Base-by-base conservation (phyloP, 306 rosid genomes). In the Cicer arietinum region DNA sequence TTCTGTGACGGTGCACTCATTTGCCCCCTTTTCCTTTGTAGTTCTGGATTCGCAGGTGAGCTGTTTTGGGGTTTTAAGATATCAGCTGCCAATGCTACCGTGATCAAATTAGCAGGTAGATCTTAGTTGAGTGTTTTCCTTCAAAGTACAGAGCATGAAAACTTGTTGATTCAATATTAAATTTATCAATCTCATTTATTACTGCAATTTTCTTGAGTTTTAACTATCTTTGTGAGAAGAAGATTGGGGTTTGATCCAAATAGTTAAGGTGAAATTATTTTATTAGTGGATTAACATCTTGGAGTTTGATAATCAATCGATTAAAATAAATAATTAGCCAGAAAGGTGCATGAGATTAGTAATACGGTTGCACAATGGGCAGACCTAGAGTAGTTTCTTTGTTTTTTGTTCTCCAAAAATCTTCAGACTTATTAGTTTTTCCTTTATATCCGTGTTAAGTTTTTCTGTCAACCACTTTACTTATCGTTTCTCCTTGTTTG, bases 21-120 rank as follows among this genome's bases (percentile, higher is more conserved):
- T 81, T 73, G 1, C 57, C 58, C 44, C 44, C n/a, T 43, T 58
- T 59, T 44, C 65, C 43, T 42, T 11, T 80, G 67, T 68, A 77
- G 85, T 66, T 74, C 81, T 68, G 81, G 74, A 74, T 69, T 81
- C 43, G 63, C 88, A 35, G 79, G 70, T 66, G 83, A 44, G 84
- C 79, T 81, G 77, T 79, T 57, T 74, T 75, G 80, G 76, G 80
- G 41, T 78, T 79, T 74, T 42, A 52, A 73, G 73, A 58, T 58
- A 71, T 61, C 81, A 75, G 43, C 74, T 53, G 78, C 48, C 76
- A 43, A 30, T 30, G 77, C 74, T 71, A 41, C 56, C 45, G 42
- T 35, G 81, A 75, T 81, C 81, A 13, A 81, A 79, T 52, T 72
- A 75, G 80, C 88, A 75, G 80, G 85, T 85, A 77, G 88, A 69